Base-by-base conservation (phyloP, 148 eudicot genomes). In the Fagopyrum esculentum region DNA sequence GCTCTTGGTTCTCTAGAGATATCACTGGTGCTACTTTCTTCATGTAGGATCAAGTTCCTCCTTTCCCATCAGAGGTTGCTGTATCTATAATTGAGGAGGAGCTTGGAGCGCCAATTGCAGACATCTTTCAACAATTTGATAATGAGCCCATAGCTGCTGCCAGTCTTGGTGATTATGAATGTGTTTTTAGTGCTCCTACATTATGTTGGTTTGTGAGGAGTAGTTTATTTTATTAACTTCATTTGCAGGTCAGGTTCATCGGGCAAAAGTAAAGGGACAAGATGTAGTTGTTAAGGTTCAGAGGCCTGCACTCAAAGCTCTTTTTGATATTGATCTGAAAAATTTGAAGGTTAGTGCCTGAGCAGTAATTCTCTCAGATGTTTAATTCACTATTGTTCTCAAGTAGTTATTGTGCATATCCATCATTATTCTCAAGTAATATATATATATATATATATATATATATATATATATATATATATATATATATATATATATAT, bases 41-140 rank as follows among this genome's bases (percentile, higher is more conserved):
- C 46, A 30, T 83, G 80, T 83, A 94, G 98, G 98, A 94, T 80
- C 98, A 94, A 91, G 98, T 94, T 80, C 98, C 98, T 80, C 98
- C 98, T 76, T 94, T 94, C 81, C 93, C 98, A 79, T 94, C 98
- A 47, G 84, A 91, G 72, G 89, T 88, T 52, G 97, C 98, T 63
- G 83, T 91, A 22, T 79, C 97, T 40, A 91, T 92, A 68, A 87
- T 94, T 61, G 89, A 91, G 82, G 97, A 91, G 77, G 98, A 94
- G 80, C 88, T 94, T 84, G 96, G 96, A 78, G 88, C 81, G 61
- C 84, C 93, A 17, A 60, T 91, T 15, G 72, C 82, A 80, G 84
- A 84, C 76, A 80, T 87, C 72, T 94, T 94, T 86, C 90, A 94
- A 30, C 85, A 89, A 57, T 94, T 94, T 77, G 97, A 92, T 82